phyloP scores from a whole-genome alignment of 305 asterid genomes.

The Plantago lanceolata region DNA sequence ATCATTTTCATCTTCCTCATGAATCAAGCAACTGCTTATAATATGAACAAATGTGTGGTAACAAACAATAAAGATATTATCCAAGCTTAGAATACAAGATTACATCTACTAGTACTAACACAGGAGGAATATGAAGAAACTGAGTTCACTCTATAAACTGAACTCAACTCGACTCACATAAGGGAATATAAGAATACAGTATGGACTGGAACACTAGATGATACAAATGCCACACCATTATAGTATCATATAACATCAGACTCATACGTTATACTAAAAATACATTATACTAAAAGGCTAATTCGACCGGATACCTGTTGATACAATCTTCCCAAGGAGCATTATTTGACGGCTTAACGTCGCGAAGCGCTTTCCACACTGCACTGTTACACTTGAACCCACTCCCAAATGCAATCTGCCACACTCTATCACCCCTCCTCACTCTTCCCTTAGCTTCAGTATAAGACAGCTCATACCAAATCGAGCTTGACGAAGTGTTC shows the following conservation, averaged over 20 bases:
- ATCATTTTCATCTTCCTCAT: background rate
- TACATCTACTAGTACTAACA: too few relatives aligned
- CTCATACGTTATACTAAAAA: background rate
- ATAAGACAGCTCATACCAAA: conserved; percentile 29
- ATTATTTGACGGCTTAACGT: conserved; percentile 36
- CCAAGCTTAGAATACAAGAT: background rate
- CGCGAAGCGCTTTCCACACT: conserved; percentile 48
- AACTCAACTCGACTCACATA: conserved; percentile 4
- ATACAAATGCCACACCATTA: background rate
- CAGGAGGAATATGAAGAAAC: conserved; percentile 1
- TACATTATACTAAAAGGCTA: conserved; percentile 30
- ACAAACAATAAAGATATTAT: conserved; percentile 1
- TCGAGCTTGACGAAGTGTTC: conserved; percentile 29
- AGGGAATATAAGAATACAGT: conserved; percentile 7
- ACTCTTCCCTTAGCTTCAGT: conserved; percentile 25
- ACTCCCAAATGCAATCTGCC: conserved; percentile 31
- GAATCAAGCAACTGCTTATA: background rate
- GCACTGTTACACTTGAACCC: conserved; percentile 60
- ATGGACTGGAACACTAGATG: conserved; percentile 4
- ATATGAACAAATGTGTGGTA: background rate
- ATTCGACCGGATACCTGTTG: conserved; percentile 40
- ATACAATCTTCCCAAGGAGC: conserved; percentile 61
- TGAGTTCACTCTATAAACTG: background rate
- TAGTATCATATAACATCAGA: background rate
- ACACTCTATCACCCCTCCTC: conserved; percentile 23